These are phyloP conservation scores for Cornus kousa DNA, from an alignment of 148 eudicot species.

Conservation along the genomic window DNA sequence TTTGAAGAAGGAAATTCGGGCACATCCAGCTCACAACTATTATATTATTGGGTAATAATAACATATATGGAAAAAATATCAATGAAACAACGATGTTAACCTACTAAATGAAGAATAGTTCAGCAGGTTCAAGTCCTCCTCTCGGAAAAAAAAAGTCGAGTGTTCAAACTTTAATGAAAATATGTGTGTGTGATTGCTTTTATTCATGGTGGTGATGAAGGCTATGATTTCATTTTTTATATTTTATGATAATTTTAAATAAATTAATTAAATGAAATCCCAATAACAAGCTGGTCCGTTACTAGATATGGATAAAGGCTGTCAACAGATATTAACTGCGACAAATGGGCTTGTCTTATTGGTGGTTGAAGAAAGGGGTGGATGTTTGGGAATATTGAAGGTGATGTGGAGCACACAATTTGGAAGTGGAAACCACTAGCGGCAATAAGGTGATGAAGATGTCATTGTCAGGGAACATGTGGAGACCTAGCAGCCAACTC, in stretches of 20 bases:
- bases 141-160: no score
- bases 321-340: neutral
- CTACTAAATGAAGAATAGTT: no score
- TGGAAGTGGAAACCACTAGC: neutral
- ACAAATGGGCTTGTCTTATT: neutral
- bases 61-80: no score
- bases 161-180: no score
- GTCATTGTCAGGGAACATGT: slow-evolving; percentile 3
- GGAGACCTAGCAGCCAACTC: slow-evolving; percentile 1
- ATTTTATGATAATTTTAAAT: no score
- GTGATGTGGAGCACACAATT: neutral
- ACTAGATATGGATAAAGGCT: neutral
- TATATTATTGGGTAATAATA: no score
- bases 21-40: no score
- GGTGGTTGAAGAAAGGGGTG: neutral
- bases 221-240: neutral
- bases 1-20: no score
- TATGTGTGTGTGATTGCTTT: no score
- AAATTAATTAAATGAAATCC: no score
- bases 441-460: neutral
- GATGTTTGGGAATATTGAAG: neutral
- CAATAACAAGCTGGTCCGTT: neutral
- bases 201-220: neutral
- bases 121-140: no score
- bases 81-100: no score